These are phyloP conservation scores for Eurotiales sp. DNA, from an alignment of 2,329 filamentous ascomycete genomes.

Conservation along the genomic window DNA sequence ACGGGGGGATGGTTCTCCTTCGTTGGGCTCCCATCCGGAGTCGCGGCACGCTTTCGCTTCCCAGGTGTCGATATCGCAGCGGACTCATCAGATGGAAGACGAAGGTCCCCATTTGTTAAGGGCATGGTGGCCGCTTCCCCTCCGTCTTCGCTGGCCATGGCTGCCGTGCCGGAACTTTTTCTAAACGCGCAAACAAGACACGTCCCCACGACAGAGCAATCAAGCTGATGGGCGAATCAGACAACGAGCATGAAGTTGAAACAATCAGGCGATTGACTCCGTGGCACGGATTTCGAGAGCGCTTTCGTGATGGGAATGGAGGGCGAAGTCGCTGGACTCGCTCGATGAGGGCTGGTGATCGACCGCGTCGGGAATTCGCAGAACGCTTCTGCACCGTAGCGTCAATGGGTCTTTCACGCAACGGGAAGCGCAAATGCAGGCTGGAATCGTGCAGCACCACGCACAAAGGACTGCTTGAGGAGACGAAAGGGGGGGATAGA, in stretches of 20 bases:
- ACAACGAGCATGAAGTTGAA: conserved; percentile 7
- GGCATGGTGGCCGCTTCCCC: conserved; percentile 28
- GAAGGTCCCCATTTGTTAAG: conserved; percentile 32
- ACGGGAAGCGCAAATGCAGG: conserved; percentile 13
- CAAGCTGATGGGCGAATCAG: conserved; percentile 6
- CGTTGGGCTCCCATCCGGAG: conserved; percentile 27
- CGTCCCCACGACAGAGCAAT: conserved; percentile 13
- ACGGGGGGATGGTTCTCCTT: conserved; percentile 22
- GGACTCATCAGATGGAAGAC: conserved; percentile 26
- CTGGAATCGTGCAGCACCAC: conserved; percentile 3
- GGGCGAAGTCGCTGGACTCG: background rate
- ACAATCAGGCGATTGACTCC: background rate
- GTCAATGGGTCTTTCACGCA: conserved; percentile 10
- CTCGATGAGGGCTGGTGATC: conserved; percentile 12
- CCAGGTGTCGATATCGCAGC: conserved; percentile 31
- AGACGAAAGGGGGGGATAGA: background rate
- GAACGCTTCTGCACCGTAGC: conserved; percentile 16
- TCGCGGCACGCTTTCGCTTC: conserved; percentile 40
- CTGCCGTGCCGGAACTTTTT: conserved; percentile 10
- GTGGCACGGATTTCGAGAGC: background rate
- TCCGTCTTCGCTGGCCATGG: conserved; percentile 38
- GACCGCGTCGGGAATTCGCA: conserved; percentile 13
- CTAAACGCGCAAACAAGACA: conserved; percentile 15
- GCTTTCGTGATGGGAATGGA: background rate
- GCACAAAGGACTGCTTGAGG: background rate